These are phyloP conservation scores for Coniferiporia weirii DNA, from an alignment of 1,284 basidiomycete genomes.

Conservation along the genomic window DNA sequence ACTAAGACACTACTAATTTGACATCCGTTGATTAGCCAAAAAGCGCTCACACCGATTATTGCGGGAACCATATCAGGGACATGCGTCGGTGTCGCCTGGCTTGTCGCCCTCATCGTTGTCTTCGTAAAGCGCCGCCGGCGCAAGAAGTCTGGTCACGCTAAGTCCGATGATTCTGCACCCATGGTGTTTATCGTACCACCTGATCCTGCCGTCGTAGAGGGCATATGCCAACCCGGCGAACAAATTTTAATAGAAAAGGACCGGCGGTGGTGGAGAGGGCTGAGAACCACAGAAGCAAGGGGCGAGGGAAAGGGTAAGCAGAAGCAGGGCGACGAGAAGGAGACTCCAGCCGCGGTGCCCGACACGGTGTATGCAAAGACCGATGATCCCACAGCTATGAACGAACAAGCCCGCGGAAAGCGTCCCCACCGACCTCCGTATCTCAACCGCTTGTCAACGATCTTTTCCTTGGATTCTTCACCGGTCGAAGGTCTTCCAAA, in stretches of 20 bases:
- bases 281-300: conserved; percentile 27
- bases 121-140: conserved; percentile 31
- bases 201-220: conserved; percentile 57
- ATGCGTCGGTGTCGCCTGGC: conserved; percentile 47
- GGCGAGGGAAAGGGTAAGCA: conserved; percentile 20
- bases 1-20: not conserved
- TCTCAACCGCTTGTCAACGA: conserved; percentile 11
- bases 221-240: conserved; percentile 41
- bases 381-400: not conserved
- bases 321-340: conserved; percentile 21
- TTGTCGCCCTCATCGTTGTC: conserved; percentile 32
- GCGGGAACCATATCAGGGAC: conserved; percentile 57
- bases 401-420: not conserved
- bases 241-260: conserved; percentile 28
- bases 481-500: not conserved
- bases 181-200: conserved; percentile 50
- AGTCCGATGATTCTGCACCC: conserved; percentile 24
- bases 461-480: conserved; percentile 3
- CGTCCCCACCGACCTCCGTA: not conserved
- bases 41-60: conserved; percentile 56
- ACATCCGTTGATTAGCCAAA: conserved; percentile 35
- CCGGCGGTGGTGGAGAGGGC: conserved; percentile 11
- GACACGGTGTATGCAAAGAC: not conserved
- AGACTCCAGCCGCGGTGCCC: not conserved
- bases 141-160: conserved; percentile 24